Percentiles rank a stretch among this genome's conserved stretches.
Conservation (phyloP, 176 grass and related monocot species). For the Paspalum vaginatum region DNA sequence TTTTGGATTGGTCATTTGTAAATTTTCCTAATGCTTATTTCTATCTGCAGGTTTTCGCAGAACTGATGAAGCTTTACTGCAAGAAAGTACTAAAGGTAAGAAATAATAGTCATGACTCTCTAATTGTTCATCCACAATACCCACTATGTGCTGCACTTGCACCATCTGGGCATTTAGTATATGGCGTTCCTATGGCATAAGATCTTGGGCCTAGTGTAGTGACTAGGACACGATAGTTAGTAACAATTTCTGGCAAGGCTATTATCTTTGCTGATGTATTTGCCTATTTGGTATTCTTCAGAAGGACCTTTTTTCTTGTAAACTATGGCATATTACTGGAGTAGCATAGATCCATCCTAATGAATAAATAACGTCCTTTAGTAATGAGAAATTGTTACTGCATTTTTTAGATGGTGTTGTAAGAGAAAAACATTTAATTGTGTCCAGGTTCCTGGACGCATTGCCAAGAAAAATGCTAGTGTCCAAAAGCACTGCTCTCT, state of each 20-base stretch:
- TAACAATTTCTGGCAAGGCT: neutral
- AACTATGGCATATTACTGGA: neutral
- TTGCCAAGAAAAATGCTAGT: constrained; percentile 10
- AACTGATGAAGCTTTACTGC: constrained; percentile 74
- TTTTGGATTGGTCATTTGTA: neutral
- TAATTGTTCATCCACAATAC: neutral
- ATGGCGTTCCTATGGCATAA: neutral
- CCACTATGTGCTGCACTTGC: neutral
- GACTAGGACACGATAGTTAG: neutral
- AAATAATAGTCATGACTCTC: neutral
- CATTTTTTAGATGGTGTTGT: neutral
- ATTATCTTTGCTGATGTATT: neutral
- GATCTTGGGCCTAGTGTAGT: neutral
- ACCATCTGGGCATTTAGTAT: neutral
- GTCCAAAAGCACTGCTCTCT: neutral
- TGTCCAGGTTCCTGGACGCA: neutral
- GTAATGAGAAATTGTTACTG: neutral
- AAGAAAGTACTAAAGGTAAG: constrained; percentile 88
- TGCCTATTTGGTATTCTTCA: neutral
- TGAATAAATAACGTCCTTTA: neutral
- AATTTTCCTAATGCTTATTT: constrained; percentile 15
- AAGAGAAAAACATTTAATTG: neutral
- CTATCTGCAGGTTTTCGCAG: constrained; percentile 64
- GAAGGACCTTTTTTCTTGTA: neutral
- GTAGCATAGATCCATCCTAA: neutral